A percentile compares a stretch with the other conserved stretches of the same genome.
Conservation (phyloP, 495 filamentous ascomycete species). For the Talaromyces stipitatus region DNA sequence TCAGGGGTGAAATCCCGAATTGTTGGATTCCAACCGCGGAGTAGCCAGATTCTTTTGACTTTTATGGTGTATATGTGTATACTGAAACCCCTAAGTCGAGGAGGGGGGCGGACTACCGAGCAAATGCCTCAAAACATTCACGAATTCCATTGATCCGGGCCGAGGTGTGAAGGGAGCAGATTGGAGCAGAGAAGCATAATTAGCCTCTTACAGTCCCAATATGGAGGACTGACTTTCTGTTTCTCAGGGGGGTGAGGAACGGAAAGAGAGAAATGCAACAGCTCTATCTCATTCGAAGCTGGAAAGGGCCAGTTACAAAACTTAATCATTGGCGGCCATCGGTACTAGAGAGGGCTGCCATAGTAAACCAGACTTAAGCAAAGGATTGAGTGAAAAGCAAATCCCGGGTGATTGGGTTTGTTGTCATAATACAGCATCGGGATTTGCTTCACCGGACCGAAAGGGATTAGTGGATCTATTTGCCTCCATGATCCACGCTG, state of each 20-base stretch:
- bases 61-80: not conserved
- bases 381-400: conserved; percentile 1
- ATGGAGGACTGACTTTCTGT: not conserved
- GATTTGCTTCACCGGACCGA: not conserved
- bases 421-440: conserved; percentile 1
- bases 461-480: not conserved
- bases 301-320: not conserved
- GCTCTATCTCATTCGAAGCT: not conserved
- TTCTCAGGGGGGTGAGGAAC: not conserved
- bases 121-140: not conserved
- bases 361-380: not conserved
- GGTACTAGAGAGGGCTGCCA: not conserved
- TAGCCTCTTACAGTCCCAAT: not conserved
- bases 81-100: not conserved
- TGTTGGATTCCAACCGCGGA: not conserved
- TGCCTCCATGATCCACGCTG: conserved; percentile 1
- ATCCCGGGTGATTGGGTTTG: not conserved
- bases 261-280: not conserved
- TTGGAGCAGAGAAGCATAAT: conserved; percentile 2
- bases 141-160: conserved; percentile 1
- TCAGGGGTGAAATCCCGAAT: not conserved
- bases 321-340: not conserved
- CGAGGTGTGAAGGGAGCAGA: not conserved
- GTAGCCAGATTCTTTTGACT: not conserved
- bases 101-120: not conserved